Percentiles rank a stretch among this genome's conserved stretches.
Evolutionary conservation across 2,329 filamentous ascomycete species (phyloP).

Genomic region (Colletotrichum filicis): DNA sequence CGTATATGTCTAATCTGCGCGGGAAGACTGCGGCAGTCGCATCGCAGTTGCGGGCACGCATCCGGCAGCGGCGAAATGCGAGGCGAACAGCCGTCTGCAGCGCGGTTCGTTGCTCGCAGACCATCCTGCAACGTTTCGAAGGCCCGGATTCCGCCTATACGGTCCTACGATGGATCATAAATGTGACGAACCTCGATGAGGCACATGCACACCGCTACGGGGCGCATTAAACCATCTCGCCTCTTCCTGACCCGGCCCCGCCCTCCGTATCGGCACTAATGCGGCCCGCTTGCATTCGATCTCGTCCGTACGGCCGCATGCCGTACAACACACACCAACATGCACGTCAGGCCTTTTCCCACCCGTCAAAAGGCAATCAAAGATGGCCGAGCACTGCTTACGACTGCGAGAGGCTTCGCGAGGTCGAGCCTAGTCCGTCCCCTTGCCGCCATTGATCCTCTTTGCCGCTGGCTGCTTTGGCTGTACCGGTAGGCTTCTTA

Average conservation of each 20-base stretch:
- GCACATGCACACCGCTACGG: slow-evolving; percentile 21
- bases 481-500: slow-evolving; percentile 5
- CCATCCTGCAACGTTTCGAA: neutral
- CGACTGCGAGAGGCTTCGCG: neutral
- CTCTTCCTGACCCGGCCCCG: slow-evolving; percentile 1
- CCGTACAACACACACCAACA: neutral
- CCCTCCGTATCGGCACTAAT: slow-evolving; percentile 30
- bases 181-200: neutral
- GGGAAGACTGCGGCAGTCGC: neutral
- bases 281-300: slow-evolving; percentile 18
- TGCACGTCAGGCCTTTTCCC: slow-evolving; percentile 20
- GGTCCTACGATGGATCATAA: neutral
- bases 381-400: neutral
- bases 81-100: neutral
- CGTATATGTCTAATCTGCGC: neutral
- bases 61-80: neutral
- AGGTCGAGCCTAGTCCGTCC: neutral
- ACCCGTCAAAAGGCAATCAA: neutral
- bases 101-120: neutral
- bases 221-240: neutral
- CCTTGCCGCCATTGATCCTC: neutral
- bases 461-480: slow-evolving; percentile 12
- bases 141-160: neutral
- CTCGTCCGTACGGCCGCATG: slow-evolving; percentile 32
- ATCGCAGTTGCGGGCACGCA: neutral